These are phyloP conservation scores for Mallotus japonicus DNA, from an alignment of 441 rosid genomes.

Conservation along the genomic window DNA sequence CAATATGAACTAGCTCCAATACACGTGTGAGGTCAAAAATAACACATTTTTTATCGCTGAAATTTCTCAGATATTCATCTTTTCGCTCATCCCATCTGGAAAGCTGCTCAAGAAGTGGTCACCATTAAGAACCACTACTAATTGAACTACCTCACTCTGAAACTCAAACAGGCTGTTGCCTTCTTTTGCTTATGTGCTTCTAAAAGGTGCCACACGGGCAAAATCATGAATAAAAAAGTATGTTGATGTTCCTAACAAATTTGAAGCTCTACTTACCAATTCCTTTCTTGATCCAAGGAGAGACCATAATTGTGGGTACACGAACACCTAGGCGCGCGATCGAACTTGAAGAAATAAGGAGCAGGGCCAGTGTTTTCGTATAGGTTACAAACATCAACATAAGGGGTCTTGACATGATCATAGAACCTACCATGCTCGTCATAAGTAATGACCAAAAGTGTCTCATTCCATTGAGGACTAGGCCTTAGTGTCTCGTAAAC, in stretches of 20 bases:
- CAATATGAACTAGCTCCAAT: too few relatives aligned
- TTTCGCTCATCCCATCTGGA: slow-evolving; percentile 66
- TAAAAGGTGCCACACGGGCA: slow-evolving; percentile 64
- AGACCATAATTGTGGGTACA: slow-evolving; percentile 90
- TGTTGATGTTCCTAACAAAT: too few relatives aligned
- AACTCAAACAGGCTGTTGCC: slow-evolving; percentile 60
- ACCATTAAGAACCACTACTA: slow-evolving; percentile 86
- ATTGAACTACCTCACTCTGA: slow-evolving; percentile 82
- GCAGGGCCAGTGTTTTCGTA: slow-evolving; percentile 86
- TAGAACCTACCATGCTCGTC: slow-evolving; percentile 96
- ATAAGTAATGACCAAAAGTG: slow-evolving; percentile 76
- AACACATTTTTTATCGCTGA: too few relatives aligned
- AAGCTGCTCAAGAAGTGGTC: slow-evolving; percentile 84
- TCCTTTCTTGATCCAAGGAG: slow-evolving; percentile 96
- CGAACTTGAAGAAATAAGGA: slow-evolving; percentile 88
- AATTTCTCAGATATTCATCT: too few relatives aligned
- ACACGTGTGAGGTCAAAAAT: too few relatives aligned
- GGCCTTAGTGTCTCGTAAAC: slow-evolving; percentile 84
- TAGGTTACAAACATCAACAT: too few relatives aligned
- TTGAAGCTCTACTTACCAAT: slow-evolving; percentile 46
- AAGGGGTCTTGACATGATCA: slow-evolving; percentile 80
- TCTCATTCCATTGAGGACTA: slow-evolving; percentile 95
- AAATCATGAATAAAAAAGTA: too few relatives aligned
- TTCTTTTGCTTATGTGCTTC: slow-evolving; percentile 66
- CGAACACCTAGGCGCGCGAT: slow-evolving; percentile 92